Base-by-base conservation (phyloP, 192 early-diverging fungal species). In the Coemansia sp. region DNA sequence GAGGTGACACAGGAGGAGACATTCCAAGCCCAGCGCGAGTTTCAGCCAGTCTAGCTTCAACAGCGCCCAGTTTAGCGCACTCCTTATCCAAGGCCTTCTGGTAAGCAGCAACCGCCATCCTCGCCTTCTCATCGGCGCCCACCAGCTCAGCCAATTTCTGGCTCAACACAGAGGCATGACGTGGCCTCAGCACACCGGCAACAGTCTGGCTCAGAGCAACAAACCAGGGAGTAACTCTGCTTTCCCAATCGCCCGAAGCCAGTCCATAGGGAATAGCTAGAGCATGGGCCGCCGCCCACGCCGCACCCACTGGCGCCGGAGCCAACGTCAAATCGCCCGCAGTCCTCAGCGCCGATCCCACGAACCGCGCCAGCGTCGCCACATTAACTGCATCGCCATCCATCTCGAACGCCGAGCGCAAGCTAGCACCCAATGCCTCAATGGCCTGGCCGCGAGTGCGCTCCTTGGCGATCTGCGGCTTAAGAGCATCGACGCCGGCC, bases 11-110 rank as follows among this genome's bases (percentile, higher is more conserved):
- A 18, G 56, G 65, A 18, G 65, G 55, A 31, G 65, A 26, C 25
- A 31, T 31, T 31, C 31, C 31, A 31, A 47, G 43, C 5, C 3
- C 48, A 14, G 48, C 48, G 9, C 48, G 11, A n/a, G 48, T 53
- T 43, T 79, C 68, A 0, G 75, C 79, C 71, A 82, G 65, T 12
- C 79, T 67, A 13, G 74, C 79, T 3, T 68, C 68, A 37, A 82
- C 73, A 9, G 79, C 79, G 26, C 56, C 70, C 25, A 70, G 50
- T 35, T 82, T 82, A 0, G 75, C 68, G 37, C 73, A 62, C 65
- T 82, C 79, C 61, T 50, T 61, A 42, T 71, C 79, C 43, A 82
- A 61, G 0, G 75, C 72, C 5, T 71, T 37, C 62, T 74, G 71
- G 37, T 82, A 82, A 31, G 78, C 66, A 21, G 53, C 67, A 18